Base-by-base conservation (phyloP, 257 asterid species). In the Datura wrightii region DNA sequence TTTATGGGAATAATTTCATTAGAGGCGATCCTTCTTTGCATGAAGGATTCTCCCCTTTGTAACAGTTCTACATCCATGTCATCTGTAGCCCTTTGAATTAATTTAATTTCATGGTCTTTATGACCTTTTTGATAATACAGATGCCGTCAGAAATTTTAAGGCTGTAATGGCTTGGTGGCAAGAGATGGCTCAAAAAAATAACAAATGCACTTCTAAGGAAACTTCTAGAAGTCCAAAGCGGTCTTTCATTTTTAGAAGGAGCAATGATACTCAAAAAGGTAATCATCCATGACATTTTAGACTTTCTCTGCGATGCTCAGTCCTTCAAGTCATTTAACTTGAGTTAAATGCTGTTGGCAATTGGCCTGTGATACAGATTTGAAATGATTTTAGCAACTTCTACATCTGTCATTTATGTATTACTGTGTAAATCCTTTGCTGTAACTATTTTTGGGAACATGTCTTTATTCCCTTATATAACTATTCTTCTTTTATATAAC, bases 91-190 rank as follows among this genome's bases (percentile, higher is more conserved):
- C 42, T 31, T 76, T 7, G 13, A 46, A 74, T 36, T 48, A 24
- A 48, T 48, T 48, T 11, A 14, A 48, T 76, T 76, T 76, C 42
- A 31, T 3, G 46, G 15, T 54, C 79, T 63, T 65, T 78, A 69
- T 67, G 42, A 82, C 66, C 52, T 80, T 10, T 79, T 82, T 59
- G 69, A 44, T 72, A 55, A n/a, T 79, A 87, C 94, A 96, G 99
- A 90, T 82, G 87, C 92, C 79, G 84, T 91, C 24, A 92, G 91
- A 88, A 92, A 89, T 88, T 95, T 97, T 84, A 93, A 93, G 91
- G 91, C 95, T 84, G 90, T 97, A 79, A 97, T 95, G 98, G 85
- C 98, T 80, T 97, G 99, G 99, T 97, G 98, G 99, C 92, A 94
- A 93, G 99, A 94, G 83, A 97, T 97, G 99, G 98, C 98, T 86